These are phyloP conservation scores for Pugionium cornutum DNA, from an alignment of 345 rosid genomes.

Conservation along the genomic window DNA sequence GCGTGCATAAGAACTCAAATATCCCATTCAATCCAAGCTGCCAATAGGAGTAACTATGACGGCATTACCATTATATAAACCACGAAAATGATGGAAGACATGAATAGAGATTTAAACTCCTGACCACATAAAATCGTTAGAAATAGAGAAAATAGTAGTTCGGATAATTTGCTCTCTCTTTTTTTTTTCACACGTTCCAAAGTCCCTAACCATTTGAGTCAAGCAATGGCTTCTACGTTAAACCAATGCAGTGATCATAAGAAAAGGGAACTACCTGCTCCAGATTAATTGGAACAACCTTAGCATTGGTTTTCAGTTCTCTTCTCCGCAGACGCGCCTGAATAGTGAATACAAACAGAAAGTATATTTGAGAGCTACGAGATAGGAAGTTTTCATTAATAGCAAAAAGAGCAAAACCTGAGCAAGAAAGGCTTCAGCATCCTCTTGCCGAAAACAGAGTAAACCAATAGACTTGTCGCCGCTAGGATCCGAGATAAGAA, in stretches of 20 bases:
- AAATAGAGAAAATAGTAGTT: neutral
- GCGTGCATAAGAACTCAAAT: neutral
- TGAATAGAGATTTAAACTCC: constrained; percentile 6
- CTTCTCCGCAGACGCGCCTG: constrained; percentile 79
- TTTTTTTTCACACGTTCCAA: no score
- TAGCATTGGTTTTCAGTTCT: constrained; percentile 67
- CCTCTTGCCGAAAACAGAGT: constrained; percentile 94
- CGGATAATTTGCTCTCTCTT: no score
- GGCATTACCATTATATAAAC: neutral
- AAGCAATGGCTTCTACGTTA: constrained; percentile 11
- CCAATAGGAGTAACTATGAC: no score
- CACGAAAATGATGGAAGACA: constrained; percentile 1
- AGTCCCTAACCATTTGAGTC: neutral
- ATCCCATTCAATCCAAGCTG: neutral
- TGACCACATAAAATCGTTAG: constrained; percentile 5
- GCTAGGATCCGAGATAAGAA: constrained; percentile 85
- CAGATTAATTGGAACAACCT: constrained; percentile 86
- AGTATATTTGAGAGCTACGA: neutral
- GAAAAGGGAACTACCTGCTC: constrained; percentile 61
- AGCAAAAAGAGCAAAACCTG: constrained; percentile 45
- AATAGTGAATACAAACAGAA: neutral
- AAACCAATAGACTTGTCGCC: constrained; percentile 82
- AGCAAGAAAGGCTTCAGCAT: constrained; percentile 89
- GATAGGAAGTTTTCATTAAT: constrained; percentile 6
- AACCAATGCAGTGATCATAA: neutral